A percentile compares a stretch with the other conserved stretches of the same genome.
phyloP scores from a whole-genome alignment of 805 yeast species.

The Millerozyma miso region DNA sequence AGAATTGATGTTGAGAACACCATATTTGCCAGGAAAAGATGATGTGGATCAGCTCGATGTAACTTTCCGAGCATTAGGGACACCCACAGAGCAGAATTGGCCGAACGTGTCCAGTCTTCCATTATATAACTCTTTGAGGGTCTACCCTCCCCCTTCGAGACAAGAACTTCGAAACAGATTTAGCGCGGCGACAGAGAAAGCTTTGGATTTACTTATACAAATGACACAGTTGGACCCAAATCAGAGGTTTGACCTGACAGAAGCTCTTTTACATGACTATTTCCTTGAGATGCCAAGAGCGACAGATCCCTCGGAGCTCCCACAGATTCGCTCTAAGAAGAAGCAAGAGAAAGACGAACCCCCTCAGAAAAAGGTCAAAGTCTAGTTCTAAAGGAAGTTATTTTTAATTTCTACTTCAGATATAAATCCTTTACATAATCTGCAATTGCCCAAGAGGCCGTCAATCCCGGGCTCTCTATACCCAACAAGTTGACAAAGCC shows the following conservation, averaged over 20 bases:
- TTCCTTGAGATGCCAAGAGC: slow-evolving; percentile 74
- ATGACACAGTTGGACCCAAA: slow-evolving; percentile 77
- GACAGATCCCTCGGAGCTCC: slow-evolving; percentile 62
- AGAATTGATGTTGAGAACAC: slow-evolving; percentile 90
- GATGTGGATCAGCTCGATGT: slow-evolving; percentile 87
- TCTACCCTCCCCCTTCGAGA: slow-evolving; percentile 80
- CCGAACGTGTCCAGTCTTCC: slow-evolving; percentile 83
- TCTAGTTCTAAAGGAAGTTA: slow-evolving; percentile 5
- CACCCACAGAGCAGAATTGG: slow-evolving; percentile 92
- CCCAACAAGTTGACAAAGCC: slow-evolving; percentile 81
- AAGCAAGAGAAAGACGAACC: slow-evolving; percentile 13
- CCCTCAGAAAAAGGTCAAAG: slow-evolving; percentile 16
- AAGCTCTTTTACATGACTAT: slow-evolving; percentile 61
- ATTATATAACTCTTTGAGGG: slow-evolving; percentile 63
- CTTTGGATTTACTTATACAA: slow-evolving; percentile 67
- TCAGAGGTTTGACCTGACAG: slow-evolving; percentile 60
- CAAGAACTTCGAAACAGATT: slow-evolving; percentile 78
- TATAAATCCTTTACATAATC: slow-evolving; percentile 52
- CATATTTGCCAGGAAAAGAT: slow-evolving; percentile 89
- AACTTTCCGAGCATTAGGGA: slow-evolving; percentile 93
- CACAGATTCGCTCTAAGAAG: slow-evolving; percentile 31
- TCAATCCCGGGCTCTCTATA: slow-evolving; percentile 88
- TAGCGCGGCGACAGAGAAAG: slow-evolving; percentile 85
- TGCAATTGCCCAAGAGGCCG: slow-evolving; percentile 79
- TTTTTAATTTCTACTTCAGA: slow-evolving; percentile 9